phyloP scores from a whole-genome alignment of 2,329 filamentous ascomycete genomes.

The Pseudogymnoascus sp. region DNA sequence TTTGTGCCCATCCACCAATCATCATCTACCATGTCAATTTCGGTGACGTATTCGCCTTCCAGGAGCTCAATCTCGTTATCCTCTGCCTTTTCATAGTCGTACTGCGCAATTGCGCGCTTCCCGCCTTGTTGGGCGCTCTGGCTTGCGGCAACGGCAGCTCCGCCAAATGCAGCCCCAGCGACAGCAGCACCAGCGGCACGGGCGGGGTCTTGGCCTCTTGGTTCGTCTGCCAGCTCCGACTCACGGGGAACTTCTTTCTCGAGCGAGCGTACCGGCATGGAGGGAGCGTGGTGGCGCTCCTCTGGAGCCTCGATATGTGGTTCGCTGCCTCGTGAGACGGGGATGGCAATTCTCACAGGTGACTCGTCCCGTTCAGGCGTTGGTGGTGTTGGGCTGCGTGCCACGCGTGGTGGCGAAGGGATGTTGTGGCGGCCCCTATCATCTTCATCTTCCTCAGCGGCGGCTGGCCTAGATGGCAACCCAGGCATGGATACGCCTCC shows the following conservation, averaged over 20 bases:
- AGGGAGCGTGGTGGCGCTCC: conserved; percentile 42
- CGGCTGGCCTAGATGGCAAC: conserved; percentile 54
- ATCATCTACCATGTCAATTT: conserved; percentile 95
- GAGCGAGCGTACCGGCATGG: conserved; percentile 58
- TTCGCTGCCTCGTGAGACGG: conserved; percentile 59
- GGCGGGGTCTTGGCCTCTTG: conserved; percentile 45
- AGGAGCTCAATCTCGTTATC: conserved; percentile 90
- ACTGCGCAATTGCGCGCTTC: conserved; percentile 72
- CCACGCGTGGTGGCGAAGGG: conserved; percentile 34
- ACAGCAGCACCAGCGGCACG: conserved; percentile 53
- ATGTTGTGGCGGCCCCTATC: conserved; percentile 38
- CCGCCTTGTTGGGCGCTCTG: conserved; percentile 44
- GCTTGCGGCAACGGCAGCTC: conserved; percentile 33
- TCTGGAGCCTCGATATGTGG: conserved; percentile 46
- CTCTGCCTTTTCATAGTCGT: conserved; percentile 96
- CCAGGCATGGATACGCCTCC: conserved; percentile 74
- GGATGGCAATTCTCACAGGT: conserved; percentile 79
- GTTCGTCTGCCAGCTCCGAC: conserved; percentile 57
- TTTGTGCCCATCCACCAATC: conserved; percentile 99
- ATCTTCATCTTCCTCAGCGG: conserved; percentile 42
- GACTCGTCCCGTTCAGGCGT: conserved; percentile 53
- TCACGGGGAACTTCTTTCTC: conserved; percentile 56
- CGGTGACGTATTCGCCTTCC: conserved; percentile 80
- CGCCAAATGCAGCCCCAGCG: conserved; percentile 40
- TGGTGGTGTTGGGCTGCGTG: conserved; percentile 33